Conservation (phyloP, 2,329 filamentous ascomycete genomes). For the Lizonia empirigonia region DNA sequence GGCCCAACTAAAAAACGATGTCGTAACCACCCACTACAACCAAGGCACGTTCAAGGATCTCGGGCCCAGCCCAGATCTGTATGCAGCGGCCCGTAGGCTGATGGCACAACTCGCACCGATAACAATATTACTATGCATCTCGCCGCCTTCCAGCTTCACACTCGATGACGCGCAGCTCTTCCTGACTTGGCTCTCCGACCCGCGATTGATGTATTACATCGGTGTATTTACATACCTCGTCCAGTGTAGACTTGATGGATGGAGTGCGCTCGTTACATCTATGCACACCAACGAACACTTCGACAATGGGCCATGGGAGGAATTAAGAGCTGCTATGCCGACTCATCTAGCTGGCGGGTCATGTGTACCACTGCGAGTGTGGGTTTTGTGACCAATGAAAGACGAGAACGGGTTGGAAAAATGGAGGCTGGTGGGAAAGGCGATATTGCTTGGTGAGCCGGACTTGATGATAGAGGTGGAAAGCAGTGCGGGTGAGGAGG, state of each 20-base stretch:
- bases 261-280: conserved; percentile 7
- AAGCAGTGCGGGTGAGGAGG: background rate
- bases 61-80: conserved; percentile 4
- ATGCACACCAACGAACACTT: conserved; percentile 13
- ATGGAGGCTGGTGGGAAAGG: conserved; percentile 23
- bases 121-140: background rate
- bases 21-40: conserved; percentile 22
- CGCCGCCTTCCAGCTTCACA: background rate
- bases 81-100: conserved; percentile 7
- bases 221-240: background rate
- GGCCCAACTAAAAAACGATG: conserved; percentile 19
- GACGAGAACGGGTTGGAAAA: background rate
- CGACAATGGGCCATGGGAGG: conserved; percentile 4
- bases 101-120: conserved; percentile 7
- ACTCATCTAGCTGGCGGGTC: conserved; percentile 12
- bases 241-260: conserved; percentile 1
- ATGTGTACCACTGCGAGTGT: conserved; percentile 18
- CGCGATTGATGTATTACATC: conserved; percentile 24
- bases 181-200: conserved; percentile 25
- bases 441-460: conserved; percentile 23
- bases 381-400: conserved; percentile 18
- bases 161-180: conserved; percentile 20
- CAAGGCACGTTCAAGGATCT: conserved; percentile 11
- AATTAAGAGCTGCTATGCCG: conserved; percentile 17
- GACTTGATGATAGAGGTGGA: conserved; percentile 10